Conservation (phyloP, 2,329 filamentous ascomycete genomes). For the Fusarium beomiforme region DNA sequence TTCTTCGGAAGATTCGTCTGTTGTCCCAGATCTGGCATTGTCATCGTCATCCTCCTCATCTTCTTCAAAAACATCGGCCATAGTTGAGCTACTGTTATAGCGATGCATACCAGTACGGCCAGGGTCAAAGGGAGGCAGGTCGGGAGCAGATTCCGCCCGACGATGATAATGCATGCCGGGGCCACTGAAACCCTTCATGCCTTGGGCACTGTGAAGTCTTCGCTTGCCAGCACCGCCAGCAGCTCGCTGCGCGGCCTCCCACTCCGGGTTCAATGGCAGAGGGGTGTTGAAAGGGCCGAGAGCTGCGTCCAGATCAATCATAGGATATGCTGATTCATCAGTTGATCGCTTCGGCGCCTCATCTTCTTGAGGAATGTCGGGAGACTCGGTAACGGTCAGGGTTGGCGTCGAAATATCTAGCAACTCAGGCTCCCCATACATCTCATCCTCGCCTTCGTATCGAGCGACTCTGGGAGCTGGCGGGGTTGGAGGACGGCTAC, state of each 20-base stretch:
- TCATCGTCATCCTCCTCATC: slow-evolving; percentile 74
- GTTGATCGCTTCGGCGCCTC: slow-evolving; percentile 53
- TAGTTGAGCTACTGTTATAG: slow-evolving; percentile 74
- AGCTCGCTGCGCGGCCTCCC: slow-evolving; percentile 72
- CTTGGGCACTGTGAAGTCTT: slow-evolving; percentile 80
- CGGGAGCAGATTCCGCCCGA: slow-evolving; percentile 82
- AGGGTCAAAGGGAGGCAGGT: slow-evolving; percentile 78
- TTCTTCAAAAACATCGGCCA: slow-evolving; percentile 90
- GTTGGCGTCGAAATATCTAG: slow-evolving; percentile 49
- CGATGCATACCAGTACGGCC: slow-evolving; percentile 67
- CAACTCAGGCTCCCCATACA: slow-evolving; percentile 40
- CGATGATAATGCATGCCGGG: slow-evolving; percentile 80
- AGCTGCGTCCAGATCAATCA: slow-evolving; percentile 95
- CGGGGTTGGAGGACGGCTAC: slow-evolving; percentile 58
- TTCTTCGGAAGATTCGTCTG: slow-evolving; percentile 54
- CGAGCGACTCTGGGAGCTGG: slow-evolving; percentile 48
- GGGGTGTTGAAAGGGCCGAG: slow-evolving; percentile 92
- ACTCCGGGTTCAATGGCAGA: slow-evolving; percentile 68
- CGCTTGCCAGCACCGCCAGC: slow-evolving; percentile 66
- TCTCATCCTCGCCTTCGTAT: slow-evolving; percentile 46
- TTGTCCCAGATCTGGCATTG: slow-evolving; percentile 53
- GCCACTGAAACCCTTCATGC: slow-evolving; percentile 73
- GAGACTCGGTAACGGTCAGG: slow-evolving; percentile 55
- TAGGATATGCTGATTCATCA: slow-evolving; percentile 76
- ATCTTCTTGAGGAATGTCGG: slow-evolving; percentile 42